Base-by-base conservation (phyloP, 352 stramenopile genomes). In the Pythium coloratum region DNA sequence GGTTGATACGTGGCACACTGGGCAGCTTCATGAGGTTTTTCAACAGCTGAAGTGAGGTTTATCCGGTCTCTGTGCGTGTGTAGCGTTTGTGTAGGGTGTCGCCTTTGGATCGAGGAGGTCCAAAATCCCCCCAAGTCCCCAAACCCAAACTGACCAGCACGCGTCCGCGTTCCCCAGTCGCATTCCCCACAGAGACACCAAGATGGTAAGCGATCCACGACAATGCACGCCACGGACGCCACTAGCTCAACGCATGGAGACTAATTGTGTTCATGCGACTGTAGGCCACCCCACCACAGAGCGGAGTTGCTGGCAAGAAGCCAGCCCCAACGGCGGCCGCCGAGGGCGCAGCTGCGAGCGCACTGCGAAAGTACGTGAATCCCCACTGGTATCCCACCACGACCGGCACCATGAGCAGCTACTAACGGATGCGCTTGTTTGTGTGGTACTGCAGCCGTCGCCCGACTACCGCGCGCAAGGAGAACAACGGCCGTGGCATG, bases 401-500 rank as follows among this genome's bases (percentile, higher is more conserved):
- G 20, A 24, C 20, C 20, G 20, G 20, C 0, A 24, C 20, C 20
- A 8, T 20, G n/a, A 33, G 18, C 12, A 54, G 30, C 57, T 38
- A 30, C 55, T 6, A 40, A 40, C 32, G 28, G 42, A 50, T 44
- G 14, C 14, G 69, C 2, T 42, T 64, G 42, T 63, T 59, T 14
- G 56, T 38, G 10, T 8, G 8, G 14, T 36, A 20, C 16, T 62
- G 2, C 62, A 88, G 76, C 80, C 82, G 85, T 59, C 82, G 83
- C 55, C 84, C 83, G 26, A 77, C 84, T 32, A 24, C 70, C 7
- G 47, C 50, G 26, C 71, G 77, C 47, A 80, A 75, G 40, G 69
- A 80, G 63, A 95, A 95, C 77, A 95, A 73, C 10, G 86, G 86
- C 42, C 86, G 86, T 54, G 86, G 86, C 70, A 95, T 95, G 88